phyloP scores from a whole-genome alignment of 352 stramenopile species.

The Phytophthora hibernalis region DNA sequence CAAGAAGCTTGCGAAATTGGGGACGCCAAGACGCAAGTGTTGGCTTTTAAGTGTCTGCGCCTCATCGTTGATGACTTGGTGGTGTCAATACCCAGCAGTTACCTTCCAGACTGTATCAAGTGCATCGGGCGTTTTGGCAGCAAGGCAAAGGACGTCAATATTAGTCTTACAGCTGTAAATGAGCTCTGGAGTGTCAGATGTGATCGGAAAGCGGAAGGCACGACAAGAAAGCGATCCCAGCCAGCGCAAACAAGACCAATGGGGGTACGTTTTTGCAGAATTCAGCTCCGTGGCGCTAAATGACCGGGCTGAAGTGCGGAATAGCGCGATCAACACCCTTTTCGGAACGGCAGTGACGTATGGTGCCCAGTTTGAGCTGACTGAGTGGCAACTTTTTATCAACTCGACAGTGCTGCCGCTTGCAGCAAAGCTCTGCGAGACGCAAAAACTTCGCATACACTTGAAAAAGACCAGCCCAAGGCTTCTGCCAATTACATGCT shows the following conservation, averaged over 20 bases:
- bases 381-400: constrained; percentile 95
- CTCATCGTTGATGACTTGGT: constrained; percentile 97
- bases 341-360: constrained; percentile 97
- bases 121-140: constrained; percentile 95
- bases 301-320: constrained; percentile 94
- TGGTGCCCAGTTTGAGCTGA: constrained; percentile 89
- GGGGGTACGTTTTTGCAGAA: constrained; percentile 78
- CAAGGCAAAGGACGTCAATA: constrained; percentile 97
- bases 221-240: constrained; percentile 24
- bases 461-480: constrained; percentile 29
- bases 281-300: constrained; percentile 93
- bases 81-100: constrained; percentile 79
- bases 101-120: constrained; percentile 82
- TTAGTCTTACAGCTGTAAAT: constrained; percentile 97
- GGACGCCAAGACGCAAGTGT: constrained; percentile 81
- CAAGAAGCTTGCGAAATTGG: constrained; percentile 70
- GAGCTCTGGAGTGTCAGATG: constrained; percentile 94
- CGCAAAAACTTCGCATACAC: constrained; percentile 23
- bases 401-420: constrained; percentile 94
- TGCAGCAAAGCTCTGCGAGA: constrained; percentile 64
- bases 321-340: constrained; percentile 97
- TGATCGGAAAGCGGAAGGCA: constrained; percentile 71
- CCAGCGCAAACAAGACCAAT: constrained; percentile 48
- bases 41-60: constrained; percentile 96
- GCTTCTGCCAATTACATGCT: constrained; percentile 66